A percentile compares a stretch with the other conserved stretches of the same genome.
Evolutionary conservation across 2,329 filamentous ascomycete genomes (phyloP).

Genomic region (Calonectria crousiana): DNA sequence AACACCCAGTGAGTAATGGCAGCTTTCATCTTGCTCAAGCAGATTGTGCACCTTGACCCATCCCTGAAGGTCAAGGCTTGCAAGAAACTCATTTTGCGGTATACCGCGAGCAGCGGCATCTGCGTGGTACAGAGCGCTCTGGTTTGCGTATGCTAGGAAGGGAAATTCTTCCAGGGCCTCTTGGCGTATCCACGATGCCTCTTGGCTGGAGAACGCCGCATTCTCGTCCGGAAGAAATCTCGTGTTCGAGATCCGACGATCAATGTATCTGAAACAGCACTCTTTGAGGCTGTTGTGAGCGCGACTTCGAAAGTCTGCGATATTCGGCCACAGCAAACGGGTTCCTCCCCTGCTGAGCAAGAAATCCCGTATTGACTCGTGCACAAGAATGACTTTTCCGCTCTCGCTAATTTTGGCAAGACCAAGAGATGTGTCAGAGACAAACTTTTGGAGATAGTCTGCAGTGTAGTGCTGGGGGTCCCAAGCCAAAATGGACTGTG

Average conservation of each 20-base stretch:
- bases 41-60: slow-evolving; percentile 21
- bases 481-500: slow-evolving; percentile 28
- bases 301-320: not conserved
- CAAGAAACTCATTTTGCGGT: not conserved
- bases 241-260: not conserved
- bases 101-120: not conserved
- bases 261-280: slow-evolving; percentile 8
- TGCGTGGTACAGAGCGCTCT: slow-evolving; percentile 28
- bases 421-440: slow-evolving; percentile 58
- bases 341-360: slow-evolving; percentile 53
- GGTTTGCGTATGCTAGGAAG: slow-evolving; percentile 28
- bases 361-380: slow-evolving; percentile 64
- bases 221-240: not conserved
- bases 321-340: not conserved
- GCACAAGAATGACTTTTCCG: slow-evolving; percentile 51
- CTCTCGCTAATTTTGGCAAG: slow-evolving; percentile 53
- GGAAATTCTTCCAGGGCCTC: slow-evolving; percentile 8
- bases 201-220: not conserved
- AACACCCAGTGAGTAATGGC: not conserved
- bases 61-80: not conserved
- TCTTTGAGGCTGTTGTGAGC: slow-evolving; percentile 25
- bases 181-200: not conserved
- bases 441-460: slow-evolving; percentile 46
- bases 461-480: slow-evolving; percentile 15
- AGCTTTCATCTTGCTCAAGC: not conserved